Percentiles rank a stretch among this genome's conserved stretches.
Evolutionary conservation across 306 rosid species (phyloP).

Genomic region (Rosa persica): DNA sequence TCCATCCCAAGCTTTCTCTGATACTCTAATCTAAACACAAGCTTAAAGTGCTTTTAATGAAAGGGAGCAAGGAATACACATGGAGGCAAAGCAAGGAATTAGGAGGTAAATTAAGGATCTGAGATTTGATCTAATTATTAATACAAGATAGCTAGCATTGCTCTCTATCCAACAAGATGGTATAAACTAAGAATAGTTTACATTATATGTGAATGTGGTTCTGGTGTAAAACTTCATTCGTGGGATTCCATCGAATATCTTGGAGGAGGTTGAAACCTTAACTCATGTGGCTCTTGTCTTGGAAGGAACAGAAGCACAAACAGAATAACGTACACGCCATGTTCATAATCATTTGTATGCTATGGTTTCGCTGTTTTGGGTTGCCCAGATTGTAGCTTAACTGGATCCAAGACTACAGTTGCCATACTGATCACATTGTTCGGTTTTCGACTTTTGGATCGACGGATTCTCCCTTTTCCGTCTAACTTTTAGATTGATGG

Average conservation of each 20-base stretch:
- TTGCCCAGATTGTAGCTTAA: neutral
- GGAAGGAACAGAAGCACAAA: neutral
- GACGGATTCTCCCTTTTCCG: neutral
- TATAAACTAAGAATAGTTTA: constrained; percentile 5
- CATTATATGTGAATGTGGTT: constrained; percentile 13
- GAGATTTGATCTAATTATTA: neutral
- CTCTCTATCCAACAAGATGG: neutral
- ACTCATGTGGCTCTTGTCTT: constrained; percentile 22
- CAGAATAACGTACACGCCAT: constrained; percentile 20
- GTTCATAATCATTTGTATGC: neutral
- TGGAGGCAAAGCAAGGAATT: constrained; percentile 9
- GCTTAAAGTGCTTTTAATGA: neutral
- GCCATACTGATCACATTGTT: neutral
- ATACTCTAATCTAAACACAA: neutral
- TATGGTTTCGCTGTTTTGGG: neutral
- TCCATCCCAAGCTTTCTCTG: neutral
- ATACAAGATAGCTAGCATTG: neutral
- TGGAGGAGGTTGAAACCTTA: neutral
- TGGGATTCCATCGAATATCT: constrained; percentile 15
- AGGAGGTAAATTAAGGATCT: neutral
- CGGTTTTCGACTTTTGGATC: neutral
- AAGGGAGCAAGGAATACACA: constrained; percentile 1
- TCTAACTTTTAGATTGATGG: neutral
- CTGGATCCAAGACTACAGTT: neutral
- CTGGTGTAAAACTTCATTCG: neutral